Percentiles rank a stretch among this genome's conserved stretches.
These are phyloP conservation scores for Exophiala lecanii-corni DNA, from an alignment of 2,329 filamentous ascomycete genomes.

Conservation along the genomic window DNA sequence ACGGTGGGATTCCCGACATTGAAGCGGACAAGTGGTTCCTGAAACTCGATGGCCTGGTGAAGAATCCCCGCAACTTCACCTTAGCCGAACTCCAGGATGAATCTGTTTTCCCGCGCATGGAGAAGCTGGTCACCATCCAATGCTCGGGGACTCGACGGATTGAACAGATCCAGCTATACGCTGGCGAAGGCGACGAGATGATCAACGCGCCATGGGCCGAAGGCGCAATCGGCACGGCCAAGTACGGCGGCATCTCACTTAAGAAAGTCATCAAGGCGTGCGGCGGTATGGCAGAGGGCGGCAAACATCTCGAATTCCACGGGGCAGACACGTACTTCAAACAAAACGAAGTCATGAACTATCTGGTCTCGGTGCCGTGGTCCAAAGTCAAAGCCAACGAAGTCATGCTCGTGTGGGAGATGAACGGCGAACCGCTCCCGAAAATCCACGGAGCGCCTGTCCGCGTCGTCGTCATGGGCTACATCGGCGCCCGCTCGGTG, in stretches of 20 bases:
- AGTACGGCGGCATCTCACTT: conserved; percentile 59
- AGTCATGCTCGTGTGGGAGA: conserved; percentile 66
- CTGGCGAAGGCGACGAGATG: conserved; percentile 62
- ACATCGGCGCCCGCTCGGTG: conserved; percentile 61
- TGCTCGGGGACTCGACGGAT: conserved; percentile 65
- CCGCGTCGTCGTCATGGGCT: conserved; percentile 59
- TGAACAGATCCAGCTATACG: conserved; percentile 62
- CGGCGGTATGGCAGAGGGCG: conserved; percentile 54
- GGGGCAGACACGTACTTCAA: conserved; percentile 73
- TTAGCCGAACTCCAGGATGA: conserved; percentile 59
- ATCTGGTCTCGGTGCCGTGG: conserved; percentile 62
- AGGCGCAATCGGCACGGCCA: conserved; percentile 63
- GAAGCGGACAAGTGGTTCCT: conserved; percentile 52
- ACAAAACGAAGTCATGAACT: conserved; percentile 60
- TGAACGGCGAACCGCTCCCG: conserved; percentile 63
- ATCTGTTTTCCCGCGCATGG: conserved; percentile 53
- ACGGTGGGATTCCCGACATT: conserved; percentile 66
- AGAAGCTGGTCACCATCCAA: conserved; percentile 59
- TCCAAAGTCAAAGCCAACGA: conserved; percentile 64
- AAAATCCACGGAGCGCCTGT: conserved; percentile 63
- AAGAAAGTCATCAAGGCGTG: conserved; percentile 69
- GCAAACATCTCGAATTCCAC: conserved; percentile 62
- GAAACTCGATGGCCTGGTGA: conserved; percentile 57
- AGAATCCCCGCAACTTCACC: conserved; percentile 52
- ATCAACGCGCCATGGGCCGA: conserved; percentile 53